These are phyloP conservation scores for Alternaria solani DNA, from an alignment of 2,329 filamentous ascomycete species.

Conservation along the genomic window DNA sequence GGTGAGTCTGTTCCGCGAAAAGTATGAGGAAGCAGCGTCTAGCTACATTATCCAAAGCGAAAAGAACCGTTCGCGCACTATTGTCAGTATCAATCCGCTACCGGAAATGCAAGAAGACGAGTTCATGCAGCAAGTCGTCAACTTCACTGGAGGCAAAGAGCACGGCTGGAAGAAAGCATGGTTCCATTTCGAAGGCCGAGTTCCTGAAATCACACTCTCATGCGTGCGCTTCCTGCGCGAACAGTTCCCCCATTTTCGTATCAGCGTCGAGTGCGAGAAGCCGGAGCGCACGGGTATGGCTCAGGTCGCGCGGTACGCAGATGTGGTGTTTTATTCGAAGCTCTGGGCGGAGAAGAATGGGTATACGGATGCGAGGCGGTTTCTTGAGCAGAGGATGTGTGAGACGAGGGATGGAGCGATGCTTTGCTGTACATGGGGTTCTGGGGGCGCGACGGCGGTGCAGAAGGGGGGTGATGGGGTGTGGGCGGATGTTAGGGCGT, in stretches of 20 bases:
- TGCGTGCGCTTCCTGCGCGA: conserved; percentile 66
- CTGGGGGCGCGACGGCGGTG: conserved; percentile 61
- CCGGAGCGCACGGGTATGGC: conserved; percentile 67
- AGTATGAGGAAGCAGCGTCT: conserved; percentile 66
- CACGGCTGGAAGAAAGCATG: conserved; percentile 50
- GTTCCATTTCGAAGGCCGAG: conserved; percentile 80
- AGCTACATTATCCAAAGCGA: conserved; percentile 73
- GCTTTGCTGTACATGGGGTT: conserved; percentile 68
- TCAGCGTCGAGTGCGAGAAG: conserved; percentile 79
- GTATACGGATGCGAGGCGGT: conserved; percentile 13
- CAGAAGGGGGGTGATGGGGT: conserved; percentile 32
- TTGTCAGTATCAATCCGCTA: conserved; percentile 74
- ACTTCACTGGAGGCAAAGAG: not conserved
- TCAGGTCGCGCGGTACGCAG: conserved; percentile 67
- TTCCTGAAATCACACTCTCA: conserved; percentile 65
- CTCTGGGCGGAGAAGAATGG: conserved; percentile 67
- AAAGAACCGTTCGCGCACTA: conserved; percentile 68
- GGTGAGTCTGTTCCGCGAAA: conserved; percentile 66
- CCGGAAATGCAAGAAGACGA: conserved; percentile 72
- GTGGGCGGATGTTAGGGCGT: conserved; percentile 18
- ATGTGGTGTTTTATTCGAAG: conserved; percentile 77
- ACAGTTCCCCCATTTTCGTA: conserved; percentile 50
- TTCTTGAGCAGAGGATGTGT: conserved; percentile 45
- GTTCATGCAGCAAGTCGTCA: conserved; percentile 53
- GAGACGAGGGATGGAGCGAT: conserved; percentile 53